Percentiles rank a stretch among this genome's conserved stretches.
Evolutionary conservation across 1,284 basidiomycete species (phyloP).

Genomic region (Ceratobasidium papillatum): DNA sequence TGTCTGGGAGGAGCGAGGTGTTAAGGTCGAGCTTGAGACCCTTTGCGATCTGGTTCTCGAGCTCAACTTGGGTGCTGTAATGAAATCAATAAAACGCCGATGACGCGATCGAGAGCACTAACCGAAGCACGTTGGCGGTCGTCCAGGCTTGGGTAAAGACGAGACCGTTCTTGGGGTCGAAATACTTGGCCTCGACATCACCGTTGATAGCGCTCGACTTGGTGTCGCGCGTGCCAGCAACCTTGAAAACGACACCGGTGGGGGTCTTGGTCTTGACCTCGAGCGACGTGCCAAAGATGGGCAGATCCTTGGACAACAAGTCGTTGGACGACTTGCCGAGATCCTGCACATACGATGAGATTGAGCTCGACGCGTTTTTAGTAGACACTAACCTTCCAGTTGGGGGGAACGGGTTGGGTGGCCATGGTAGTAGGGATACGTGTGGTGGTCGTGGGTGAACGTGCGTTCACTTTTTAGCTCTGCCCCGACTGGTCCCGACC

Average conservation of each 20-base stretch:
- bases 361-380: conserved; percentile 24
- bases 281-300: conserved; percentile 78
- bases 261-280: conserved; percentile 97
- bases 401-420: conserved; percentile 89
- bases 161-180: conserved; percentile 88
- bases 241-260: conserved; percentile 86
- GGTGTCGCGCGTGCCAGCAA: conserved; percentile 78
- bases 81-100: conserved; percentile 40
- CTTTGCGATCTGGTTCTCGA: conserved; percentile 98
- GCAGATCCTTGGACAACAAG: conserved; percentile 93
- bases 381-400: conserved; percentile 79
- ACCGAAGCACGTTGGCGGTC: conserved; percentile 86
- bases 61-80: conserved; percentile 80
- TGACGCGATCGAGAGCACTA: conserved; percentile 65
- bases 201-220: conserved; percentile 77
- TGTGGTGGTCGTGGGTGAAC: conserved; percentile 18
- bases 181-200: conserved; percentile 92
- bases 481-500: conserved; percentile 26
- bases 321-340: conserved; percentile 98
- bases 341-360: conserved; percentile 64
- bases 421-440: conserved; percentile 60
- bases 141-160: conserved; percentile 95
- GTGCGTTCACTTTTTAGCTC: conserved; percentile 12
- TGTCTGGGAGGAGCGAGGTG: conserved; percentile 87
- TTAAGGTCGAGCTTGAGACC: conserved; percentile 95